A percentile compares a stretch with the other conserved stretches of the same genome.
Evolutionary conservation across 2,329 filamentous ascomycete species (phyloP).

Genomic region (Penicillium sp.): DNA sequence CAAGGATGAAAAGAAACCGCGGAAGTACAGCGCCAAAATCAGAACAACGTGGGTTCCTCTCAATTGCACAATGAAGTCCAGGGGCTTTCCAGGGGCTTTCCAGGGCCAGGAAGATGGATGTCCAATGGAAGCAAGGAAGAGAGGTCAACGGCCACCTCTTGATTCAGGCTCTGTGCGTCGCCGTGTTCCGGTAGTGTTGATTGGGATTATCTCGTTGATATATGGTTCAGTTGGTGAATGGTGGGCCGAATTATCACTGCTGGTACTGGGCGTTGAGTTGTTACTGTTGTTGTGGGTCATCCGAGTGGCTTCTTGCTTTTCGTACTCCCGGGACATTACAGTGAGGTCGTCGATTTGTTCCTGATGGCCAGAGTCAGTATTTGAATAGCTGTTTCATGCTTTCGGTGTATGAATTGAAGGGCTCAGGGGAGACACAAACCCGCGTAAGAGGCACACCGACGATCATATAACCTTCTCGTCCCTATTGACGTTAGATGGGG

Average conservation of each 20-base stretch:
- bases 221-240: conserved; percentile 36
- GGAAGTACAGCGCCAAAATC: background rate
- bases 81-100: background rate
- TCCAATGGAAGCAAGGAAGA: background rate
- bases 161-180: conserved; percentile 31
- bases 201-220: conserved; percentile 47
- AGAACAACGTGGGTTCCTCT: background rate
- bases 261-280: conserved; percentile 7
- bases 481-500: conserved; percentile 37
- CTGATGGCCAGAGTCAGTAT: conserved; percentile 29
- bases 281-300: conserved; percentile 38
- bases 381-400: background rate
- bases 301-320: conserved; percentile 49
- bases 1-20: too few relatives aligned
- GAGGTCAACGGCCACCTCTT: conserved; percentile 27
- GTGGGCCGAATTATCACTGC: conserved; percentile 2
- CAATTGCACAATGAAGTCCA: background rate
- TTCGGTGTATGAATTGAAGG: background rate
- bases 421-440: conserved; percentile 31
- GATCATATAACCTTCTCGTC: conserved; percentile 53
- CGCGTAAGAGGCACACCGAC: conserved; percentile 49
- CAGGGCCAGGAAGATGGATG: background rate
- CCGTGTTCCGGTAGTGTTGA: conserved; percentile 33
- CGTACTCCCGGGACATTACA: conserved; percentile 50
- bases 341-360: conserved; percentile 54